phyloP scores from a whole-genome alignment of 2,329 filamentous ascomycete species.

The Talaromyces pinophilus region DNA sequence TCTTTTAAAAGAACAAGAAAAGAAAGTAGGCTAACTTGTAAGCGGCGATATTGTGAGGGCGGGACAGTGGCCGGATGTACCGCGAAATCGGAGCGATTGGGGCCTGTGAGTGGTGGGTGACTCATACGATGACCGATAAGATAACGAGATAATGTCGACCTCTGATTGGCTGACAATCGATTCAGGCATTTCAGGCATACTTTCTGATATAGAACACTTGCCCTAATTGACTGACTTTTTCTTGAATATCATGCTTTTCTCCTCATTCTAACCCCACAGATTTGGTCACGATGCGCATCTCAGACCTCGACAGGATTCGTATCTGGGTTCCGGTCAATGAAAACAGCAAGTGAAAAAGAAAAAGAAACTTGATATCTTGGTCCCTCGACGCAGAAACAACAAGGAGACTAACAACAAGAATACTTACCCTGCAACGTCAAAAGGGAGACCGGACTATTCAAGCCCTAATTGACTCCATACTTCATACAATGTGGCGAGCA shows the following conservation, averaged over 20 bases:
- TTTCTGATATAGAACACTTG: neutral
- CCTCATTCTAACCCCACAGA: neutral
- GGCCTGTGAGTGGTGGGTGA: slow-evolving; percentile 23
- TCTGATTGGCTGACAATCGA: neutral
- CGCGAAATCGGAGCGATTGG: slow-evolving; percentile 23
- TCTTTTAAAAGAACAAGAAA: slow-evolving; percentile 12
- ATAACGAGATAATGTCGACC: slow-evolving; percentile 7
- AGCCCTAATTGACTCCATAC: neutral
- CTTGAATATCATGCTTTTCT: neutral
- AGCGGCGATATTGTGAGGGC: slow-evolving; percentile 10
- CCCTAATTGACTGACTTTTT: neutral
- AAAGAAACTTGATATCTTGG: neutral
- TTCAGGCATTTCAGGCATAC: neutral
- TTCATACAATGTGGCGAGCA: neutral
- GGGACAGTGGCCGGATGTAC: neutral
- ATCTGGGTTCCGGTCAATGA: neutral
- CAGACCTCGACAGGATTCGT: neutral
- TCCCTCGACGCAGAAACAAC: neutral
- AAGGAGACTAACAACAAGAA: too few species aligned
- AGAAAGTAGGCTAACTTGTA: neutral
- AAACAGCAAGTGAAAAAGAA: neutral
- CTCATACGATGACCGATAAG: slow-evolving; percentile 23
- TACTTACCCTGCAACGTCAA: too few species aligned
- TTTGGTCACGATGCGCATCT: neutral
- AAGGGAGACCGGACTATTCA: neutral